Evolutionary conservation across 306 rosid species (phyloP).

Genomic region (Phaseolus lunatus): DNA sequence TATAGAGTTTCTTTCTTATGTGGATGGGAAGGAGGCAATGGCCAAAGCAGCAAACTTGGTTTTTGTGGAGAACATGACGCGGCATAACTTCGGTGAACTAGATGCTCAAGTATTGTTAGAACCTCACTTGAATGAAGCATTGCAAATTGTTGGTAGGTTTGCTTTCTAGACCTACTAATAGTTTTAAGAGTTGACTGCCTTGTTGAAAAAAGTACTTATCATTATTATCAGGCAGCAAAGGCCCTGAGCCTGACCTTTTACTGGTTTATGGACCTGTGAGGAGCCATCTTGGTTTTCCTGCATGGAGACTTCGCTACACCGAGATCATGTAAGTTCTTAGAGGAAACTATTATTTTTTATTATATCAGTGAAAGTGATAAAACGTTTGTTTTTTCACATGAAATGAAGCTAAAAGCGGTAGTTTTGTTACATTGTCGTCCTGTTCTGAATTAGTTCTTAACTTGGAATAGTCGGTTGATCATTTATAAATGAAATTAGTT

Average conservation of each 20-base stretch:
- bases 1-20: conserved; percentile 69
- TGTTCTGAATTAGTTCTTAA: conserved; percentile 10
- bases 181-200: conserved; percentile 42
- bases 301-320: conserved; percentile 89
- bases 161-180: conserved; percentile 34
- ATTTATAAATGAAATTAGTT: conserved; percentile 34
- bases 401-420: conserved; percentile 40
- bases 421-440: conserved; percentile 15
- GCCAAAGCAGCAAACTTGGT: conserved; percentile 80
- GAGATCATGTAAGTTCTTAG: conserved; percentile 79
- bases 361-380: background rate
- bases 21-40: conserved; percentile 85
- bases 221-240: conserved; percentile 63
- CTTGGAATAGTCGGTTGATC: conserved; percentile 13
- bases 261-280: conserved; percentile 88
- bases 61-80: conserved; percentile 60
- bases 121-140: conserved; percentile 68
- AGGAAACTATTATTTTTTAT: background rate
- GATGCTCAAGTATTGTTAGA: conserved; percentile 58
- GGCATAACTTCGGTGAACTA: conserved; percentile 49
- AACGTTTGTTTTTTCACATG: background rate
- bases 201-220: conserved; percentile 34
- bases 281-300: conserved; percentile 94
- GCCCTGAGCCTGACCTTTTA: conserved; percentile 86
- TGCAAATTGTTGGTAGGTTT: conserved; percentile 75